Evolutionary conservation across 139 green algal species (phyloP).

Genomic region (Nannochloris sp.): DNA sequence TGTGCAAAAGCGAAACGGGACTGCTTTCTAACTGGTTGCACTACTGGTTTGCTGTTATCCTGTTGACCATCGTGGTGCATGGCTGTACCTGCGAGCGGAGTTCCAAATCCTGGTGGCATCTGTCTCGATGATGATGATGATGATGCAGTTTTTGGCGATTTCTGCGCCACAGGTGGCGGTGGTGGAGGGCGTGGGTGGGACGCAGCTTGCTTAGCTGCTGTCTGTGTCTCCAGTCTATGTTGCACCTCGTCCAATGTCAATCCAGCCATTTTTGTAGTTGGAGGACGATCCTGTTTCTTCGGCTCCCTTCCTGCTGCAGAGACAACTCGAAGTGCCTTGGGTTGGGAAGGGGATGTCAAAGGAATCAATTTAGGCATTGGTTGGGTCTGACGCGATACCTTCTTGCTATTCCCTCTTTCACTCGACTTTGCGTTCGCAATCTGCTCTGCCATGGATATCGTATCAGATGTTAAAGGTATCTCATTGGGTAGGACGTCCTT

Average conservation of each 20-base stretch:
- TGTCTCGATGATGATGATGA: background rate
- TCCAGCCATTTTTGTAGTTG: background rate
- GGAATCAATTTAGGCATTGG: constrained; percentile 25
- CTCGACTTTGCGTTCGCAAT: constrained; percentile 13
- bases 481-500: background rate
- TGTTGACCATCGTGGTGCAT: too few relatives aligned
- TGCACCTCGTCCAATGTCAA: background rate
- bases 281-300: too few relatives aligned
- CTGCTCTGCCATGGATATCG: constrained; percentile 33
- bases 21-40: constrained; percentile 10
- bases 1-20: constrained; percentile 37
- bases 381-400: constrained; percentile 22
- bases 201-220: background rate
- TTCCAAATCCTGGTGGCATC: too few relatives aligned
- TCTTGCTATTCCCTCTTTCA: constrained; percentile 4
- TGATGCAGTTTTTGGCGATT: background rate
- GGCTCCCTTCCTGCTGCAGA: too few relatives aligned
- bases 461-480: background rate
- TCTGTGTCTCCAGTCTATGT: constrained; percentile 1
- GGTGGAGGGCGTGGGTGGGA: background rate
- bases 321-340: too few relatives aligned
- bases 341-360: background rate
- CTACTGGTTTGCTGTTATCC: too few relatives aligned
- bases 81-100: too few relatives aligned
- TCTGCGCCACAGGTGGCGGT: background rate